phyloP scores from a whole-genome alignment of 139 green algal species.

The Picochlorum sp. region DNA sequence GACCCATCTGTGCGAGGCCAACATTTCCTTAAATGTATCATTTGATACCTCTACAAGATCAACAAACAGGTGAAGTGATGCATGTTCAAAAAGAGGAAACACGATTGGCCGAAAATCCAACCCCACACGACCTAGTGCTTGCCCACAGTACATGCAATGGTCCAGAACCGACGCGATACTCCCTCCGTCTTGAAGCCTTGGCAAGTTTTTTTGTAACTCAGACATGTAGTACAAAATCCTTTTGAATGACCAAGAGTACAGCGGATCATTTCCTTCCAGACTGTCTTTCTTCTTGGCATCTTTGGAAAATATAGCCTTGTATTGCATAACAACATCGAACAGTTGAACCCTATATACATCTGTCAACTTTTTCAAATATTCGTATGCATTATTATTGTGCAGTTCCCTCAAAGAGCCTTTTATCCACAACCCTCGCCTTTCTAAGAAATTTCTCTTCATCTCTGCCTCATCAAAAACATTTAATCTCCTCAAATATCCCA shows the following conservation, averaged over 20 bases:
- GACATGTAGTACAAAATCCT: constrained; percentile 48
- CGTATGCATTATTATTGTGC: constrained; percentile 58
- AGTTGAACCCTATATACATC: constrained; percentile 92
- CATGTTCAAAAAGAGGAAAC: constrained; percentile 76
- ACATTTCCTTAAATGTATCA: constrained; percentile 51
- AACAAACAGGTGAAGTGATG: constrained; percentile 45
- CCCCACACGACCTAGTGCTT: constrained; percentile 79
- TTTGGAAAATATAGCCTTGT: constrained; percentile 85
- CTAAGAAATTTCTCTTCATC: constrained; percentile 76
- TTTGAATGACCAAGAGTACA: constrained; percentile 74
- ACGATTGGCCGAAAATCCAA: constrained; percentile 87
- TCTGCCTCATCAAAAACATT: constrained; percentile 56
- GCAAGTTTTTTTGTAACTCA: constrained; percentile 43
- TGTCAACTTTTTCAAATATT: constrained; percentile 84
- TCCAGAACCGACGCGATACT: constrained; percentile 81
- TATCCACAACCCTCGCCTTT: constrained; percentile 60
- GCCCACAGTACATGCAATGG: constrained; percentile 92
- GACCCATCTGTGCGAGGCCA: constrained; percentile 86
- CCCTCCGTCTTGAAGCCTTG: constrained; percentile 48
- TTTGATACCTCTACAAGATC: constrained; percentile 29
- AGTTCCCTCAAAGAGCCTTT: constrained; percentile 62
- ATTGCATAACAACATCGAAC: constrained; percentile 99
- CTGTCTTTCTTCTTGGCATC: not conserved
- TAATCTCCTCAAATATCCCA: constrained; percentile 88
- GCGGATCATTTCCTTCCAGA: constrained; percentile 36